These are phyloP conservation scores for Crucibulum parvulum DNA, from an alignment of 1,284 basidiomycete genomes.

Conservation along the genomic window DNA sequence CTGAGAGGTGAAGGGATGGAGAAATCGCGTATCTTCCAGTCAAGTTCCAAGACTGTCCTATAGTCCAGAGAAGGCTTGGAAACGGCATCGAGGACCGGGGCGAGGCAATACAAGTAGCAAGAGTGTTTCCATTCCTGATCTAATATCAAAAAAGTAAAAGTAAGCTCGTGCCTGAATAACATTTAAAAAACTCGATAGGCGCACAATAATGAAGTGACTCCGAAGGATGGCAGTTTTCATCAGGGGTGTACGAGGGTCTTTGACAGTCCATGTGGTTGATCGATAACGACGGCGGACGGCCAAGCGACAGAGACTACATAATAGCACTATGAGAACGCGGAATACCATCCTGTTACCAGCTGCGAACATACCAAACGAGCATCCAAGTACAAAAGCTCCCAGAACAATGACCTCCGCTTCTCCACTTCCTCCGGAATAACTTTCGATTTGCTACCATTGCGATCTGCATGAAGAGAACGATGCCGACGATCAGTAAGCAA, in stretches of 20 bases:
- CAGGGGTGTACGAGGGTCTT: conserved; percentile 46
- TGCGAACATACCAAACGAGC: conserved; percentile 43
- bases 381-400: conserved; percentile 53
- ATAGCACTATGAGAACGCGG: neutral
- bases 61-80: conserved; percentile 59
- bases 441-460: conserved; percentile 47
- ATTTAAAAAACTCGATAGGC: conserved; percentile 8
- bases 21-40: conserved; percentile 64
- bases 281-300: conserved; percentile 50
- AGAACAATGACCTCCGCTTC: conserved; percentile 50
- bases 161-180: neutral
- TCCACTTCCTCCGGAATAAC: conserved; percentile 53
- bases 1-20: conserved; percentile 56
- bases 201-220: conserved; percentile 47
- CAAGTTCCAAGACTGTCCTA: conserved; percentile 58
- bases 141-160: conserved; percentile 22
- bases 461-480: conserved; percentile 32
- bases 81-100: conserved; percentile 63
- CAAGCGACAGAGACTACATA: conserved; percentile 47
- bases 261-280: conserved; percentile 49
- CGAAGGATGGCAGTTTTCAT: conserved; percentile 36
- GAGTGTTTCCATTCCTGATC: conserved; percentile 71
- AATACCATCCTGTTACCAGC: neutral
- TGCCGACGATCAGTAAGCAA: neutral
- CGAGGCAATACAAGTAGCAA: conserved; percentile 60